Evolutionary conservation across 257 asterid genomes (phyloP), one percentile per base, ranked within the genome.

Genomic region (Osmanthus fragrans): DNA sequence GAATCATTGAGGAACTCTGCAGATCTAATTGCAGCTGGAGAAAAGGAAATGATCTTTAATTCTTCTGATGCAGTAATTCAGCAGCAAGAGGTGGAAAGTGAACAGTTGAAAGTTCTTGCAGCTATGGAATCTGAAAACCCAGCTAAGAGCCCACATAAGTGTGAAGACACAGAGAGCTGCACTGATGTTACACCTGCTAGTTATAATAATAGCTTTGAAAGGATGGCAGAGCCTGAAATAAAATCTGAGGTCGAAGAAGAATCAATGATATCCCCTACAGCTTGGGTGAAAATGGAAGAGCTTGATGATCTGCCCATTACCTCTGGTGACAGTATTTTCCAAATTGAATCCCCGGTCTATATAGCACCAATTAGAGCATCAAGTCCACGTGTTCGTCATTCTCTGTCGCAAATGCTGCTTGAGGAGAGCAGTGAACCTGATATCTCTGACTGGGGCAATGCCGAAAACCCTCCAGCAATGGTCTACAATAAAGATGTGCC

Each of bases 321-420:
- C 60, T 76, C 83, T 47, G 72, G 68, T 70, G 89, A 72, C 75
- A 82, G 40, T 39, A 77, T 67, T 80, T 80, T 73, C 66, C 89
- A 85, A 80, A 84, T 76, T 47, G 86, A 78, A 75, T 87, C 94
- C 71, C 80, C 88, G 25, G 76, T 79, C 51, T 71, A 73, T 80
- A 79, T 85, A 70, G 83, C 85, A 23, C 91, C 92, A 30, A 87
- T 77, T 71, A 86, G 79, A 73, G 83, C 73, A 23, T 84, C 96
- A 60, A 96, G 94, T 80, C 93, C 99, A 74, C 92, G 98, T 60
- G 90, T 92, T 74, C 98, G 97, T 56, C 96, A 96, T 78, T 96
- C 99, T 74, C 91, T 96, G 42, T 96, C 99, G 47, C 99, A 96
- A 82, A 96, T 96, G 98, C 93, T 96, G 85, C 96, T 92, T 69